Percentiles rank a stretch among this genome's conserved stretches.
Evolutionary conservation across 2,329 filamentous ascomycete species (phyloP).

Genomic region (Colletotrichum sojae): DNA sequence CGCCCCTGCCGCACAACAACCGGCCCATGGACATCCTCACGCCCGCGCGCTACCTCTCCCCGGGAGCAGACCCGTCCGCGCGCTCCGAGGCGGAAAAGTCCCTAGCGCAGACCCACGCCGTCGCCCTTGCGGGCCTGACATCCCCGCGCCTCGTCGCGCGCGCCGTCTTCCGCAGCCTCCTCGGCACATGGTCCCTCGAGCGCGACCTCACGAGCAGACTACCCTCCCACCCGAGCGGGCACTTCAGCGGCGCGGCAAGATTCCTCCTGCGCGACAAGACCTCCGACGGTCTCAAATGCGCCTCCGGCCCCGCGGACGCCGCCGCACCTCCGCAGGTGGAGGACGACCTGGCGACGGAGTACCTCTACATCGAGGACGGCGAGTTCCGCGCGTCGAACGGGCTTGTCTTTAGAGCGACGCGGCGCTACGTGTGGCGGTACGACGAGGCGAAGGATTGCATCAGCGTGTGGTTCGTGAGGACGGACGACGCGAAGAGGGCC

Average conservation of each 20-base stretch:
- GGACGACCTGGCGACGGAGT: slow-evolving; percentile 64
- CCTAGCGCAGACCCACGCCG: slow-evolving; percentile 60
- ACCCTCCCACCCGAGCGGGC: slow-evolving; percentile 73
- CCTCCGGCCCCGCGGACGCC: slow-evolving; percentile 38
- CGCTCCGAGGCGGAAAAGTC: slow-evolving; percentile 58
- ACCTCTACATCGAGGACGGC: slow-evolving; percentile 79
- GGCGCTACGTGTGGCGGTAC: slow-evolving; percentile 82
- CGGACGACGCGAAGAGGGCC: slow-evolving; percentile 71
- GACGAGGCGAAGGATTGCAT: slow-evolving; percentile 71
- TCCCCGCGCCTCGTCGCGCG: slow-evolving; percentile 69
- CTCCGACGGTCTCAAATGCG: slow-evolving; percentile 60
- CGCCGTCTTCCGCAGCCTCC: slow-evolving; percentile 79
- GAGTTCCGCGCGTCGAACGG: slow-evolving; percentile 72
- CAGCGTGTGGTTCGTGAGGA: slow-evolving; percentile 81
- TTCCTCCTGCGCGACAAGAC: slow-evolving; percentile 77
- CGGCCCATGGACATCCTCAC: slow-evolving; percentile 68
- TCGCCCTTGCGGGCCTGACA: slow-evolving; percentile 58
- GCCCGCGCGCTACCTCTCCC: slow-evolving; percentile 67
- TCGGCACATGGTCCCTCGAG: slow-evolving; percentile 78
- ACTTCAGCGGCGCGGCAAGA: slow-evolving; percentile 73
- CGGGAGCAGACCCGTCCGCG: slow-evolving; percentile 53
- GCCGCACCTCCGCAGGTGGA: slow-evolving; percentile 31
- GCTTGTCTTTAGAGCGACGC: slow-evolving; percentile 70
- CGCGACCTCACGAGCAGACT: slow-evolving; percentile 68
- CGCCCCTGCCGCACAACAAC: slow-evolving; percentile 57